Conservation (phyloP, 202 grass and related monocot genomes). For the Zizania palustris region DNA sequence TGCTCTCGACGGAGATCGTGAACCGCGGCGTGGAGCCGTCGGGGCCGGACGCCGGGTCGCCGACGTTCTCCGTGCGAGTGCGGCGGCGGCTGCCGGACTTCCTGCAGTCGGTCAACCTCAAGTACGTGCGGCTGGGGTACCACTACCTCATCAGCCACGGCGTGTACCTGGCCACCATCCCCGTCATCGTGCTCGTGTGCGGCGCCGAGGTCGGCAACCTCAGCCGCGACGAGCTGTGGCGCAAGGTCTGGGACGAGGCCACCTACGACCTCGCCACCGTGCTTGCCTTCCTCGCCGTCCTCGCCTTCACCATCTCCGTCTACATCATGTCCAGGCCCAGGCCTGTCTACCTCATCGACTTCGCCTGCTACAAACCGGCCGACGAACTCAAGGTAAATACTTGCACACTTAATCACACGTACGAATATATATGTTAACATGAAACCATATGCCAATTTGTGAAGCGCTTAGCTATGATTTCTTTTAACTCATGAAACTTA, state of each 20-base stretch:
- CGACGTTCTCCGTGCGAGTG: slow-evolving; percentile 89
- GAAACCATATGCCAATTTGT: neutral
- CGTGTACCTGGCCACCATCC: slow-evolving; percentile 90
- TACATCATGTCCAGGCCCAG: slow-evolving; percentile 91
- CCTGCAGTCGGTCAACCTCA: slow-evolving; percentile 95
- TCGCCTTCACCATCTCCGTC: slow-evolving; percentile 89
- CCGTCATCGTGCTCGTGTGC: slow-evolving; percentile 81
- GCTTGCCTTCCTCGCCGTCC: slow-evolving; percentile 82
- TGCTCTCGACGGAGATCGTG: slow-evolving; percentile 96
- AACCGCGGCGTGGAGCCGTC: slow-evolving; percentile 91
- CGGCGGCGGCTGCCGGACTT: slow-evolving; percentile 93
- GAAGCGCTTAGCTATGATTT: neutral
- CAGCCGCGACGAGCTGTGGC: slow-evolving; percentile 82
- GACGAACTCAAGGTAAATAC: slow-evolving; percentile 86
- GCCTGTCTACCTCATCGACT: slow-evolving; percentile 96
- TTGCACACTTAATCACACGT: neutral
- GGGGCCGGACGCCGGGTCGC: slow-evolving; percentile 89
- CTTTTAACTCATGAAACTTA: neutral
- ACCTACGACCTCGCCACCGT: slow-evolving; percentile 95
- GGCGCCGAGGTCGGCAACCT: slow-evolving; percentile 90
- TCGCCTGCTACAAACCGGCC: slow-evolving; percentile 82
- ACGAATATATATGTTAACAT: neutral
- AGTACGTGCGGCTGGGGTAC: slow-evolving; percentile 94
- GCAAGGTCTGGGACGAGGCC: slow-evolving; percentile 88
- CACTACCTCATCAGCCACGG: slow-evolving; percentile 96